Percentiles rank a stretch among this genome's conserved stretches.
Evolutionary conservation across 768 basidiomycete genomes (phyloP).

Genomic region (Mycena metata): DNA sequence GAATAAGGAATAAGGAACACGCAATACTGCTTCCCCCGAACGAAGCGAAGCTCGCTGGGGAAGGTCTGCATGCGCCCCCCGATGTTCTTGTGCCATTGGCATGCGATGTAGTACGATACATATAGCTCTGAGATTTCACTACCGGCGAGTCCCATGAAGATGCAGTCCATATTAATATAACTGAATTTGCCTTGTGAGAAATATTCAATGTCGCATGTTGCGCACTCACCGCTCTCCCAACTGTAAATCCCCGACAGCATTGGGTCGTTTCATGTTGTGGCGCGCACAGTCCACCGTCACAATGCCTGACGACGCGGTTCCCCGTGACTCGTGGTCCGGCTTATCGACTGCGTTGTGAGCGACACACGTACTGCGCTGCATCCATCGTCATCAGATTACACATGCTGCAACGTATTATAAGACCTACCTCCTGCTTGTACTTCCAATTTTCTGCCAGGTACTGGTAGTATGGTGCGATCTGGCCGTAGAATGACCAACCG

Average conservation of each 20-base stretch:
- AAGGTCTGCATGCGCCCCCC: slow-evolving; percentile 18
- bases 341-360: slow-evolving; percentile 13
- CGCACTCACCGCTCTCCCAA: slow-evolving; percentile 36
- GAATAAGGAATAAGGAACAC: slow-evolving; percentile 42
- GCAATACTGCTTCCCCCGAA: neutral
- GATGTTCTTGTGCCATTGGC: slow-evolving; percentile 45
- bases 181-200: slow-evolving; percentile 1
- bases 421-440: slow-evolving; percentile 3
- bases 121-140: slow-evolving; percentile 23
- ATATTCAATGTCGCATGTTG: neutral
- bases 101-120: slow-evolving; percentile 46
- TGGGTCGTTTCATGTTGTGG: slow-evolving; percentile 32
- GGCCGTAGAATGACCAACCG: slow-evolving; percentile 34
- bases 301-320: slow-evolving; percentile 36
- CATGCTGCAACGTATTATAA: too few species aligned
- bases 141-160: slow-evolving; percentile 38
- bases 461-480: slow-evolving; percentile 11
- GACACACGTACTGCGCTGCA: slow-evolving; percentile 24
- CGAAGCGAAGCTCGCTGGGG: neutral
- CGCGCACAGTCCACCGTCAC: slow-evolving; percentile 37
- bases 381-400: neutral
- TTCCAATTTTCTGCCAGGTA: slow-evolving; percentile 10
- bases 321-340: slow-evolving; percentile 18
- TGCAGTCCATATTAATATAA: slow-evolving; percentile 44
- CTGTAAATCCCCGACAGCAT: slow-evolving; percentile 38